Conservation (phyloP, 2,329 filamentous ascomycete species). For the Cryoendolithus antarcticus region DNA sequence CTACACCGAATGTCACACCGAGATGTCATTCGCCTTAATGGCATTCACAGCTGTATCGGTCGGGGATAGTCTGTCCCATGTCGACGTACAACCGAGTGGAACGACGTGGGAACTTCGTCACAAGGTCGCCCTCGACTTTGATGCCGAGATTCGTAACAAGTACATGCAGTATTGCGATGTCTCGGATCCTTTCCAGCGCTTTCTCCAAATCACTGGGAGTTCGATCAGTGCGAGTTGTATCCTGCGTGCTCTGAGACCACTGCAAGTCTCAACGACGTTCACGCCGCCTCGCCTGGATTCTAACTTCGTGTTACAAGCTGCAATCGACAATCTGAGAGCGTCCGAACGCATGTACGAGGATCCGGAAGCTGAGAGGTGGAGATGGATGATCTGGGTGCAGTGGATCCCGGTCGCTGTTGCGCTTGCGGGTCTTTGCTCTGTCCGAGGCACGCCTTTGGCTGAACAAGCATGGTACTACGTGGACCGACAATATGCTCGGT, state of each 20-base stretch:
- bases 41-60: constrained; percentile 1
- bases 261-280: constrained; percentile 13
- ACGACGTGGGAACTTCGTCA: constrained; percentile 19
- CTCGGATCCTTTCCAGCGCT: constrained; percentile 11
- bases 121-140: constrained; percentile 15
- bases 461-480: constrained; percentile 40
- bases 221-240: constrained; percentile 15
- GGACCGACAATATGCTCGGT: constrained; percentile 34
- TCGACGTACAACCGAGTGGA: constrained; percentile 3
- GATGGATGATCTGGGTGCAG: constrained; percentile 42
- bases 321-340: constrained; percentile 37
- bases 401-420: constrained; percentile 45
- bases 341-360: constrained; percentile 22
- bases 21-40: constrained; percentile 17
- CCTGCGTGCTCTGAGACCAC: constrained; percentile 19
- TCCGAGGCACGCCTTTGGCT: constrained; percentile 34
- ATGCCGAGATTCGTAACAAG: constrained; percentile 11
- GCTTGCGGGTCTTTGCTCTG: constrained; percentile 40
- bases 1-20: constrained; percentile 16
- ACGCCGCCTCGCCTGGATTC: constrained; percentile 19
- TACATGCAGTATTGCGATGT: constrained; percentile 17
- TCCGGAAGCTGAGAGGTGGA: constrained; percentile 28
- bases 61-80: constrained; percentile 1
- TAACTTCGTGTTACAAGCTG: constrained; percentile 21
- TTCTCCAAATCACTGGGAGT: constrained; percentile 13